phyloP scores from a whole-genome alignment of 164 flowering plant genomes.

The Macadamia tetraphylla region DNA sequence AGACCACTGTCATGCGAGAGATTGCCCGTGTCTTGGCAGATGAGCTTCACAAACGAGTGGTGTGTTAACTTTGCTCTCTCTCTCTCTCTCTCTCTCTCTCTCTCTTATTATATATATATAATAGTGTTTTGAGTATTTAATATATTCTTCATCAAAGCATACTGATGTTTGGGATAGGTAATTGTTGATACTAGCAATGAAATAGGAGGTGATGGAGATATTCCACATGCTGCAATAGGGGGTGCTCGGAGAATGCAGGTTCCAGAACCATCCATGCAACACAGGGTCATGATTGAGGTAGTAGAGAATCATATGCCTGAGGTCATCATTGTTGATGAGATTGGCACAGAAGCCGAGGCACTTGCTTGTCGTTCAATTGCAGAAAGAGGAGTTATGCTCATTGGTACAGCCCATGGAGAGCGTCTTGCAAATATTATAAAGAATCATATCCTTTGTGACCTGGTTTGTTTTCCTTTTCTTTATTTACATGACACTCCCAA shows the following conservation, averaged over 20 bases:
- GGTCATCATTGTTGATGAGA: slow-evolving; percentile 75
- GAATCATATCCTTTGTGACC: slow-evolving; percentile 51
- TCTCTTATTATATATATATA: background rate
- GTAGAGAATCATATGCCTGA: slow-evolving; percentile 85
- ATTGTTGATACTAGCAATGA: slow-evolving; percentile 80
- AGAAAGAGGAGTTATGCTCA: slow-evolving; percentile 77
- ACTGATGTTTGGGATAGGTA: slow-evolving; percentile 33
- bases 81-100: background rate
- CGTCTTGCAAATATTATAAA: slow-evolving; percentile 54
- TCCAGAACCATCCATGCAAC: slow-evolving; percentile 60
- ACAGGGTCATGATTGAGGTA: slow-evolving; percentile 72
- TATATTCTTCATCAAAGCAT: slow-evolving; percentile 1
- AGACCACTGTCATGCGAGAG: slow-evolving; percentile 74
- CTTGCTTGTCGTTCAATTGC: slow-evolving; percentile 71
- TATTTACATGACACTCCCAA: background rate
- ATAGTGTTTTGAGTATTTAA: background rate
- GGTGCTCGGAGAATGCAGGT: slow-evolving; percentile 75
- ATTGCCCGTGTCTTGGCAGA: slow-evolving; percentile 64
- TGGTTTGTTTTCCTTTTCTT: slow-evolving; percentile 36
- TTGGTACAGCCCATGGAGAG: slow-evolving; percentile 74
- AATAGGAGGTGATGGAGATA: slow-evolving; percentile 74
- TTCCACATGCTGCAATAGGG: slow-evolving; percentile 72
- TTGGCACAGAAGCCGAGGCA: slow-evolving; percentile 71
- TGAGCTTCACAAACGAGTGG: slow-evolving; percentile 70
- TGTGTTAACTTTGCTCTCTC: slow-evolving; percentile 15